Evolutionary conservation across 345 rosid genomes (phyloP), one percentile per base, ranked within the genome.

Genomic region (Erucastrum elatum): DNA sequence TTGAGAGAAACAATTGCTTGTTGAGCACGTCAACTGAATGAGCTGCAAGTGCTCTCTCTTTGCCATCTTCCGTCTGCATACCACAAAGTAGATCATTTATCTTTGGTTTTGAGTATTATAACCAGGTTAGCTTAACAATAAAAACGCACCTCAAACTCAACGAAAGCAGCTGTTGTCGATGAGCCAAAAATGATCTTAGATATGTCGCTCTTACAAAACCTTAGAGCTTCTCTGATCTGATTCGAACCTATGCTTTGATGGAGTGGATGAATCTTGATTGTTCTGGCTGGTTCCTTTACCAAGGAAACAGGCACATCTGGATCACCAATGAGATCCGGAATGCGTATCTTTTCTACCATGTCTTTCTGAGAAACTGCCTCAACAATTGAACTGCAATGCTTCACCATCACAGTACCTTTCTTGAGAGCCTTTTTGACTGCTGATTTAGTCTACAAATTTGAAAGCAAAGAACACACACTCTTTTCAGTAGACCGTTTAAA

Each of bases 291-390:
- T 63, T 85, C 65, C 80, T 81, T 85, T 71, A 83, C 74, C 60
- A 85, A 75, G 34, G 53, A 75, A 76, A 58, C 55, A 49, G 88
- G 85, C 66, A 77, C 77, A 35, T 76, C 82, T 44, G 82, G 76
- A 76, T 85, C 88, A 21, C 85, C 85, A 73, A 85, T 81, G 70
- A 74, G 78, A 62, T 68, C 63, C 7, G 88, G 86, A 77, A 85
- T 76, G 65, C 71, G 62, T 39, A 75, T 81, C 62, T 2, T 75
- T 30, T 49, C 64, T 5, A 56, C 64, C 59, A 29, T 70, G 49
- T 74, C 83, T 75, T 78, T 62, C 33, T 55, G 72, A 76, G 74
- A 81, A 63, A 64, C 17, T 77, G 76, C 75, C 77, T 84, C 81
- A 12, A 86, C 56, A 72, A 84, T 17, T 66, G 7, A 75, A 59